These are phyloP conservation scores for Paraphaeosphaeria sporulosa DNA, from an alignment of 2,329 filamentous ascomycete genomes.

Conservation along the genomic window DNA sequence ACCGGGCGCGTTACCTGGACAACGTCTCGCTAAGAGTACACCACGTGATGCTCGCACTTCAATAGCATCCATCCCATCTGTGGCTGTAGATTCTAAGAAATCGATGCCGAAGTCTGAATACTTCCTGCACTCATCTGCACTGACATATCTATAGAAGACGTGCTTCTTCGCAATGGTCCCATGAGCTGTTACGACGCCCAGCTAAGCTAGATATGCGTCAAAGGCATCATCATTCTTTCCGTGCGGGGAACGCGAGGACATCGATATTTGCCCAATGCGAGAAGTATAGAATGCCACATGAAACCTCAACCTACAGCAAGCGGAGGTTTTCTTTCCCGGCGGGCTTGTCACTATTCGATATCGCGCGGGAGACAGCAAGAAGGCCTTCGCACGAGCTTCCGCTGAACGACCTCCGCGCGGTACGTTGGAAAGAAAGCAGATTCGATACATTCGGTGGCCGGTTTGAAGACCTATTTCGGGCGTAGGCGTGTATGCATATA, in stretches of 20 bases:
- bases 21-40: slow-evolving; percentile 17
- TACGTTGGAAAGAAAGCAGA: neutral
- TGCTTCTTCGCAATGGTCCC: too few relatives aligned
- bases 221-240: too few relatives aligned
- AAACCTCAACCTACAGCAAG: too few relatives aligned
- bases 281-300: too few relatives aligned
- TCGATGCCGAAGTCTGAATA: neutral
- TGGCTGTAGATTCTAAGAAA: too few relatives aligned
- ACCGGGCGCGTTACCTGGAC: slow-evolving; percentile 26
- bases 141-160: too few relatives aligned
- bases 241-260: too few relatives aligned
- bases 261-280: too few relatives aligned
- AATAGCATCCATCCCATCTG: too few relatives aligned
- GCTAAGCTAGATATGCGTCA: too few relatives aligned
- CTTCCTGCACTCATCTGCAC: neutral
- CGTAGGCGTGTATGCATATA: slow-evolving; percentile 5
- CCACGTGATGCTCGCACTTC: slow-evolving; percentile 15
- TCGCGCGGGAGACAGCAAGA: neutral
- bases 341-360: neutral
- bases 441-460: neutral
- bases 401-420: neutral
- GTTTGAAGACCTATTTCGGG: slow-evolving; percentile 6
- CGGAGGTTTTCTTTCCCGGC: neutral
- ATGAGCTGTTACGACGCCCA: too few relatives aligned
- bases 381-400: neutral